Evolutionary conservation across 2,329 filamentous ascomycete genomes (phyloP).

Genomic region (Sporothrix variecibatus): DNA sequence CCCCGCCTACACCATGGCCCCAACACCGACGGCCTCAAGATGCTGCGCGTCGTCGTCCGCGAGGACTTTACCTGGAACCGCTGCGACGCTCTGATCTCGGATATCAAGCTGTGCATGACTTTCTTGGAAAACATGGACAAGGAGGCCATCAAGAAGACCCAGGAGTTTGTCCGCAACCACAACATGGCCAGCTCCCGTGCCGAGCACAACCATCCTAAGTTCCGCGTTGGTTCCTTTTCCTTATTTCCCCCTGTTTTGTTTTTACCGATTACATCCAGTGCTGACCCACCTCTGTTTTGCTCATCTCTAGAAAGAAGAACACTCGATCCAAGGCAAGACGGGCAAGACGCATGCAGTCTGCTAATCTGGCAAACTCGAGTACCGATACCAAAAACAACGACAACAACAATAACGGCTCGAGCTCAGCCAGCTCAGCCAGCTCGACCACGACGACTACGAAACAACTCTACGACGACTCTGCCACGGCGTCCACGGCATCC

Average conservation of each 20-base stretch:
- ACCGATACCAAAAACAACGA: no score
- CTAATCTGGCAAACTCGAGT: constrained; percentile 45
- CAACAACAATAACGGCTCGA: not conserved
- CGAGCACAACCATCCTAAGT: constrained; percentile 54
- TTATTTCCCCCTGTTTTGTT: not conserved
- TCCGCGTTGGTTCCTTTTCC: constrained; percentile 45
- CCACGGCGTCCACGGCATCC: constrained; percentile 12
- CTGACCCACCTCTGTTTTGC: not conserved
- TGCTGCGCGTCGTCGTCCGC: constrained; percentile 88
- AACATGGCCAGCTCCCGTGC: constrained; percentile 54
- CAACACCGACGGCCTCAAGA: constrained; percentile 81
- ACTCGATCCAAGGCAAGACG: constrained; percentile 84
- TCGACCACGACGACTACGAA: not conserved
- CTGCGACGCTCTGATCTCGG: constrained; percentile 74
- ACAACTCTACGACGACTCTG: constrained; percentile 13
- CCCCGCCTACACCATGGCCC: constrained; percentile 96
- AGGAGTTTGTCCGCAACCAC: constrained; percentile 64
- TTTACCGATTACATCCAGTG: not conserved
- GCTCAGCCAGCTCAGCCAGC: not conserved
- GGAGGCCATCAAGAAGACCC: constrained; percentile 68
- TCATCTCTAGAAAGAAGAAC: constrained; percentile 64
- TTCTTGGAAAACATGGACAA: constrained; percentile 74
- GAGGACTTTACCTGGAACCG: constrained; percentile 86
- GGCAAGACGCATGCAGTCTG: constrained; percentile 90
- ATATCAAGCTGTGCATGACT: constrained; percentile 75